Conservation (phyloP, 1,284 basidiomycete genomes). For the Leccinum griseonigrum region DNA sequence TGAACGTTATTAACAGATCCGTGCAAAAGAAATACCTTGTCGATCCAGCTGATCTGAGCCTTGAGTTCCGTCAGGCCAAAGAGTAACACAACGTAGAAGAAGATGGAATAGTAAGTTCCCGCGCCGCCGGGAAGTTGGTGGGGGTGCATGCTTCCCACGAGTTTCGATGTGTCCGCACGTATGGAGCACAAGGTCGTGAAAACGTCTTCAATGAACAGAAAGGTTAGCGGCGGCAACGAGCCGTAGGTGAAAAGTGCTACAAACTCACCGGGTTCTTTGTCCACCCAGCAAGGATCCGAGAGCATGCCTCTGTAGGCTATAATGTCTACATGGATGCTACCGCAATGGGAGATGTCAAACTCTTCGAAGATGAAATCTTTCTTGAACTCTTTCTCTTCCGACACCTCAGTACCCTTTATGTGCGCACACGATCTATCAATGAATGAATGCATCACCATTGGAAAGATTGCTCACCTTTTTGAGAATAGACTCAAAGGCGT, state of each 20-base stretch:
- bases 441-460: rapidly evolving
- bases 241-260: background rate
- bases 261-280: slow-evolving; percentile 17
- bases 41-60: slow-evolving; percentile 24
- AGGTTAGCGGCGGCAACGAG: background rate
- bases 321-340: background rate
- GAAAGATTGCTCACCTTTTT: slow-evolving; percentile 22
- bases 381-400: slow-evolving; percentile 33
- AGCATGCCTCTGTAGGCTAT: slow-evolving; percentile 15
- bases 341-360: background rate
- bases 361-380: slow-evolving; percentile 3
- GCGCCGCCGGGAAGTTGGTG: background rate
- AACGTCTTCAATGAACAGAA: background rate
- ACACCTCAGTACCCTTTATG: slow-evolving; percentile 30
- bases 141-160: background rate
- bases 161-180: slow-evolving; percentile 9
- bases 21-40: slow-evolving; percentile 7
- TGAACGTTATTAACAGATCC: background rate
- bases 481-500: slow-evolving; percentile 30
- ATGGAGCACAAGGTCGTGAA: slow-evolving; percentile 16
- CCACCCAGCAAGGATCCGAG: slow-evolving; percentile 18
- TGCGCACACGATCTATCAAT: background rate
- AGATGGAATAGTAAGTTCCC: slow-evolving; percentile 15
- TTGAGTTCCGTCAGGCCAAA: slow-evolving; percentile 28
- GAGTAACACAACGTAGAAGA: slow-evolving; percentile 18